A percentile compares a stretch with the other conserved stretches of the same genome.
Evolutionary conservation across 805 yeast genomes (phyloP).

Genomic region (Candida tibetensis): DNA sequence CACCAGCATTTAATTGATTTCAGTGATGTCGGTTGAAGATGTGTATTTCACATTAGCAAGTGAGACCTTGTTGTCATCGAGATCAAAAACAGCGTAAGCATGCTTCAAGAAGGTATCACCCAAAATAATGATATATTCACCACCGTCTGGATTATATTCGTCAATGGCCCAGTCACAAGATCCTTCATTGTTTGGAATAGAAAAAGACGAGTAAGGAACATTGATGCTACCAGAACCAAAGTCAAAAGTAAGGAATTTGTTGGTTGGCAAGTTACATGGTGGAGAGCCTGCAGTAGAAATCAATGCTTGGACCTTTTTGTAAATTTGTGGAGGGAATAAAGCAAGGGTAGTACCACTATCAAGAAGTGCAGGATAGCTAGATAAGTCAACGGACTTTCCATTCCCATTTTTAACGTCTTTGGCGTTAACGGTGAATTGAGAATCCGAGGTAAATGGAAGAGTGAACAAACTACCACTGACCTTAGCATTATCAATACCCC

Average conservation of each 20-base stretch:
- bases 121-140: slow-evolving; percentile 28
- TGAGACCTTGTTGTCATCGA: slow-evolving; percentile 54
- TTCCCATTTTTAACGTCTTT: not conserved
- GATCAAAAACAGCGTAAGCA: slow-evolving; percentile 63
- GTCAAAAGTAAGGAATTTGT: slow-evolving; percentile 6
- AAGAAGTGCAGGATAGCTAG: slow-evolving; percentile 1
- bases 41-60: slow-evolving; percentile 36
- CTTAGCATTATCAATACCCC: slow-evolving; percentile 28
- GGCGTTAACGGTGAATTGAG: not conserved
- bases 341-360: slow-evolving; percentile 10
- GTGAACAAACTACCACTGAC: slow-evolving; percentile 16
- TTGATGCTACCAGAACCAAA: slow-evolving; percentile 6
- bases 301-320: not conserved
- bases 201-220: slow-evolving; percentile 8
- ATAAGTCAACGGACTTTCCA: not conserved
- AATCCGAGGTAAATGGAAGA: slow-evolving; percentile 3
- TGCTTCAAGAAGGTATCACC: slow-evolving; percentile 67
- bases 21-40: slow-evolving; percentile 40
- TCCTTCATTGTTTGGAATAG: not conserved
- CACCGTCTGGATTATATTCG: not conserved
- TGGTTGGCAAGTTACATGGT: slow-evolving; percentile 7
- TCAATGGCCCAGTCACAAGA: not conserved
- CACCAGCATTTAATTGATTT: too few species aligned
- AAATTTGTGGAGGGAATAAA: not conserved
- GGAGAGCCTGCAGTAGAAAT: not conserved